These are phyloP conservation scores for Blastomyces silverae DNA, from an alignment of 2,329 filamentous ascomycete genomes.

Conservation along the genomic window DNA sequence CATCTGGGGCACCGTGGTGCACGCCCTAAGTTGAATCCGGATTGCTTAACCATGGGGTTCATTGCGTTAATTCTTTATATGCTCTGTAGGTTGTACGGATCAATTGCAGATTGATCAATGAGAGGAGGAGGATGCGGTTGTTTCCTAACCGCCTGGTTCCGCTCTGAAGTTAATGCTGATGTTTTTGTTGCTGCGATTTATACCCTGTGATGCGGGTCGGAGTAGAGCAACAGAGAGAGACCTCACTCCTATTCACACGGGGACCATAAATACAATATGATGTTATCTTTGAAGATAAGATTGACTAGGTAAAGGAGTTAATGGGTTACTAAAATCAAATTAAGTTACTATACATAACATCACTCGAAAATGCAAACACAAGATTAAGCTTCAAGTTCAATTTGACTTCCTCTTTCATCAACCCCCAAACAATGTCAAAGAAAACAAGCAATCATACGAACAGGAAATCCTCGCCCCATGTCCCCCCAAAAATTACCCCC, in stretches of 20 bases:
- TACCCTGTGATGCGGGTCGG: not conserved
- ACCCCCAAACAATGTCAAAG: not conserved
- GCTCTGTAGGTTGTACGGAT: not conserved
- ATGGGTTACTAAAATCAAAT: not conserved
- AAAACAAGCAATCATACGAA: not conserved
- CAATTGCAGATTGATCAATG: not conserved
- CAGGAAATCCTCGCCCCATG: not conserved
- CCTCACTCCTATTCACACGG: not conserved
- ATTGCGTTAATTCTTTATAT: not conserved
- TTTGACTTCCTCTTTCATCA: not conserved
- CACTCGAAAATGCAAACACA: not conserved
- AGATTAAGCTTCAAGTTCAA: not conserved
- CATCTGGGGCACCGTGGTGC: not conserved
- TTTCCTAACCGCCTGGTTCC: slow-evolving; percentile 2
- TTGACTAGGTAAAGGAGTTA: not conserved
- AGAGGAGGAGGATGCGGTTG: not conserved
- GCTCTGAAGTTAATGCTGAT: not conserved
- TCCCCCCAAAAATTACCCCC: no score
- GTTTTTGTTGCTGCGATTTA: not conserved
- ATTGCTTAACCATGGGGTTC: not conserved
- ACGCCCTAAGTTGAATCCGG: not conserved
- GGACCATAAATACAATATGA: not conserved
- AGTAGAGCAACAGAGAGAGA: not conserved
- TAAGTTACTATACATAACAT: not conserved
- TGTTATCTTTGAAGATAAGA: not conserved